A percentile compares a stretch with the other conserved stretches of the same genome.
phyloP scores from a whole-genome alignment of 768 basidiomycete genomes.

The Pleurotus platypus region DNA sequence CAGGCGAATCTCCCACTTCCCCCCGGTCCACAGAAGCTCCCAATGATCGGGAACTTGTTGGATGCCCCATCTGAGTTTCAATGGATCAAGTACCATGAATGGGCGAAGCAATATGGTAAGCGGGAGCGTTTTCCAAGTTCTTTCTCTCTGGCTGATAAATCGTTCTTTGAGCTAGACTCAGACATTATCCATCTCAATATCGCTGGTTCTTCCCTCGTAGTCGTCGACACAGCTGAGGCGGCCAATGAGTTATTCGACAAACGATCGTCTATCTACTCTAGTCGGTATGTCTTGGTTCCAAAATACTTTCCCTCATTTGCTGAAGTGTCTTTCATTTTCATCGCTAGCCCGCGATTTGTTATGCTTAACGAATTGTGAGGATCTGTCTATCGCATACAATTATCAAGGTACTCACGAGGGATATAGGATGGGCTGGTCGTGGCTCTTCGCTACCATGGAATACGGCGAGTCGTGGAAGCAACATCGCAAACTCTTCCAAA shows the following conservation, averaged over 20 bases:
- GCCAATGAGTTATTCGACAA: conserved; percentile 39
- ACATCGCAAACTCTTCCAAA: conserved; percentile 35
- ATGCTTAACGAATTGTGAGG: conserved; percentile 25
- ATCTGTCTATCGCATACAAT: background rate
- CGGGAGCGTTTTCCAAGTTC: background rate
- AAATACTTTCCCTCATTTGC: background rate
- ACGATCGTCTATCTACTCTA: conserved; percentile 37
- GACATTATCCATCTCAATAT: conserved; percentile 25
- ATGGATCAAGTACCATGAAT: background rate
- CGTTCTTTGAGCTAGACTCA: conserved; percentile 18
- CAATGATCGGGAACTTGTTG: background rate
- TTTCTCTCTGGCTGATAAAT: background rate
- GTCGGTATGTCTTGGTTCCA: conserved; percentile 20
- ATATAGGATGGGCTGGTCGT: conserved; percentile 37
- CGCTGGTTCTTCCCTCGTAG: conserved; percentile 27
- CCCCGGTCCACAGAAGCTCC: background rate
- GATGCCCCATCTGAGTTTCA: background rate
- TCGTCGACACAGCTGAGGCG: conserved; percentile 30
- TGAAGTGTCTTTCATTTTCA: background rate
- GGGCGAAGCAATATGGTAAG: background rate
- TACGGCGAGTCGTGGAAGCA: conserved; percentile 39
- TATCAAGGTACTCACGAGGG: background rate
- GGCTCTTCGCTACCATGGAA: conserved; percentile 34
- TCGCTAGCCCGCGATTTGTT: conserved; percentile 21
- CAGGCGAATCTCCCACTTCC: background rate